phyloP scores from a whole-genome alignment of 306 rosid genomes.

The Cyamopsis tetragonoloba region DNA sequence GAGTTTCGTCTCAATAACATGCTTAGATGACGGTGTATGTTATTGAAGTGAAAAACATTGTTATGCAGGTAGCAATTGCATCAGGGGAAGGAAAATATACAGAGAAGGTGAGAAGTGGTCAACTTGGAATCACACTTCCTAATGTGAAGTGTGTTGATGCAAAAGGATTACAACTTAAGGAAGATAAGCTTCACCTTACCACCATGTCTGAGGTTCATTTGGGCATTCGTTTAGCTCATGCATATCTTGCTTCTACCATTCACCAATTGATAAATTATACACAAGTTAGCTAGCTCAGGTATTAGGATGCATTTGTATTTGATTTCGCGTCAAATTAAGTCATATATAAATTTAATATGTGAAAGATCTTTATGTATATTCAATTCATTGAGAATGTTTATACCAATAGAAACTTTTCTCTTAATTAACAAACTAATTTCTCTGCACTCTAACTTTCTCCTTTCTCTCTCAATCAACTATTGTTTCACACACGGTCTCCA shows the following conservation, averaged over 20 bases:
- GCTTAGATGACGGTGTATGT: not conserved
- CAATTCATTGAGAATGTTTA: not conserved
- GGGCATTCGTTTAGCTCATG: slow-evolving; percentile 44
- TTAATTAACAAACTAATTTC: no score
- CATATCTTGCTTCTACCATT: slow-evolving; percentile 19
- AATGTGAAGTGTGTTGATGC: slow-evolving; percentile 54
- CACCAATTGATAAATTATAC: slow-evolving; percentile 24
- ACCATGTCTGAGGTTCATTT: slow-evolving; percentile 44
- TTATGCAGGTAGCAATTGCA: slow-evolving; percentile 52
- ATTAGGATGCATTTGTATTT: not conserved
- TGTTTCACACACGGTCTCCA: no score
- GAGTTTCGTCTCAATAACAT: no score
- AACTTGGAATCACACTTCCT: slow-evolving; percentile 29
- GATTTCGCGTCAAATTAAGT: no score
- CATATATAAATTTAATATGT: no score
- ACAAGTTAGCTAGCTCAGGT: not conserved
- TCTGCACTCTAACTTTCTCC: no score
- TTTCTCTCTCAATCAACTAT: no score
- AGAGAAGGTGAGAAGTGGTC: slow-evolving; percentile 53
- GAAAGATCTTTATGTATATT: not conserved
- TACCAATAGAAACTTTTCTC: not conserved
- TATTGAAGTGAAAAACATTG: no score
- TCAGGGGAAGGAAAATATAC: slow-evolving; percentile 57
- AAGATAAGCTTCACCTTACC: slow-evolving; percentile 56
- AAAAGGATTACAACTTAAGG: slow-evolving; percentile 37